Percentiles rank a stretch among this genome's conserved stretches.
Conservation (phyloP, 2,329 filamentous ascomycete species). For the Cladosporium sp. region DNA sequence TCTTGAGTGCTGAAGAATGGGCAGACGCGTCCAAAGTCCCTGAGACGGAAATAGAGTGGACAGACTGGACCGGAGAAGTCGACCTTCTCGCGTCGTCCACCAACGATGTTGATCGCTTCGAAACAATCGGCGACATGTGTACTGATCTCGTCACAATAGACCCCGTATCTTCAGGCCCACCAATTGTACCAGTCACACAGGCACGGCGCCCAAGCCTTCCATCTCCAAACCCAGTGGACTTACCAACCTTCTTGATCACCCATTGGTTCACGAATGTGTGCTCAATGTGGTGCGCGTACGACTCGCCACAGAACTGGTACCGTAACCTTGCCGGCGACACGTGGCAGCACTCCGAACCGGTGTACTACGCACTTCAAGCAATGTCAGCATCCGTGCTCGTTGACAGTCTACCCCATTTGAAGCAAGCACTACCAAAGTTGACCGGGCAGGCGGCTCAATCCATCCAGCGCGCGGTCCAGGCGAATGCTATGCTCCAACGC, state of each 20-base stretch:
- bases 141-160: neutral
- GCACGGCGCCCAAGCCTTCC: neutral
- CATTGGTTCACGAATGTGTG: slow-evolving; percentile 25
- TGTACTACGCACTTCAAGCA: slow-evolving; percentile 22
- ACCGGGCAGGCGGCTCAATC: slow-evolving; percentile 16
- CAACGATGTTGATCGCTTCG: neutral
- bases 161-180: neutral
- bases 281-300: slow-evolving; percentile 25
- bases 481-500: neutral
- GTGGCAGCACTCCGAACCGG: slow-evolving; percentile 22
- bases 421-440: slow-evolving; percentile 11
- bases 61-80: neutral
- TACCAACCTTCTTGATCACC: slow-evolving; percentile 21
- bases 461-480: slow-evolving; percentile 9
- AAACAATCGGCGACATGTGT: neutral
- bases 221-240: slow-evolving; percentile 15
- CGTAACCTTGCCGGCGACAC: slow-evolving; percentile 22
- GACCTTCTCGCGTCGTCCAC: neutral
- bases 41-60: slow-evolving; percentile 5
- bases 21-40: neutral
- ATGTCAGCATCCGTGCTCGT: slow-evolving; percentile 23
- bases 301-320: slow-evolving; percentile 23
- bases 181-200: neutral
- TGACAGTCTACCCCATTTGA: slow-evolving; percentile 22
- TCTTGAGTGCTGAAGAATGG: neutral